Conservation (phyloP, 352 stramenopile genomes). For the Phytophthora tubulina region DNA sequence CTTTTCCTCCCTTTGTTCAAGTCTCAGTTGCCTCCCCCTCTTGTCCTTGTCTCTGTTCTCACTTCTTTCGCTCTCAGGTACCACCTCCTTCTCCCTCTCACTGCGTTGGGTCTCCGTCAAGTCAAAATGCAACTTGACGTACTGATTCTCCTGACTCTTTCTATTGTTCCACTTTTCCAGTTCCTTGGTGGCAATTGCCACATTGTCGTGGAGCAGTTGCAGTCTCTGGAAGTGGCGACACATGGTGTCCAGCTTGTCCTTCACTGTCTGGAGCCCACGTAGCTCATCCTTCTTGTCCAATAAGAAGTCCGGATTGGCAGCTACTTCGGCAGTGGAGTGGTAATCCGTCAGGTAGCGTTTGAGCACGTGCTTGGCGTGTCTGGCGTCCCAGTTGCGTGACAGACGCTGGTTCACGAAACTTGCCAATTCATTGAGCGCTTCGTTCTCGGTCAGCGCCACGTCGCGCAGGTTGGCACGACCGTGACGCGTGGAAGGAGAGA, state of each 20-base stretch:
- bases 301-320: background rate
- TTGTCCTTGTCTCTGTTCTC: constrained; percentile 24
- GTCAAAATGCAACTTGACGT: constrained; percentile 15
- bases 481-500: constrained; percentile 6
- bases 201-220: constrained; percentile 10
- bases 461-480: background rate
- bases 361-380: constrained; percentile 18
- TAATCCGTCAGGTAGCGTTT: constrained; percentile 24
- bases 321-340: background rate
- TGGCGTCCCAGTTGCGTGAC: constrained; percentile 12
- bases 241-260: constrained; percentile 25
- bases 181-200: background rate
- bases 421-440: constrained; percentile 17
- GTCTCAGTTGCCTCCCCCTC: background rate
- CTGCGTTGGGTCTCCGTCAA: constrained; percentile 8
- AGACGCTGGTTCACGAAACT: constrained; percentile 19
- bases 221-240: constrained; percentile 25
- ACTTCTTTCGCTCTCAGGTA: constrained; percentile 27
- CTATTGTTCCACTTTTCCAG: background rate
- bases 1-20: background rate
- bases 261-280: constrained; percentile 5
- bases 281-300: constrained; percentile 14
- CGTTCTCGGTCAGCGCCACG: background rate
- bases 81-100: constrained; percentile 13
- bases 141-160: background rate